phyloP scores from a whole-genome alignment of 2,329 filamentous ascomycete genomes.

The Tolypocladium tropicale region DNA sequence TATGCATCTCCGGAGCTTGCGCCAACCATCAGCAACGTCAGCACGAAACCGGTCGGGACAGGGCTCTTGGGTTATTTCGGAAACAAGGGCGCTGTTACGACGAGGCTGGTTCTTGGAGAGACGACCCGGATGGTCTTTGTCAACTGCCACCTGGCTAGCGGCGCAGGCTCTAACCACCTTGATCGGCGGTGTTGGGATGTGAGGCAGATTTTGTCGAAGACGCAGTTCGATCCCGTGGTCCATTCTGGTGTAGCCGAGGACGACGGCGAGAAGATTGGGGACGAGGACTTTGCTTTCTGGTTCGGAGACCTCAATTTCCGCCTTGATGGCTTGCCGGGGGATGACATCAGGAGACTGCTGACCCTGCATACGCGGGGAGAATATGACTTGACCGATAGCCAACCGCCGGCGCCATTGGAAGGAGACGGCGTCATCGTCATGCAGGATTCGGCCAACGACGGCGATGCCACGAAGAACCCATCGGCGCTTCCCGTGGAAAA shows the following conservation, averaged over 20 bases:
- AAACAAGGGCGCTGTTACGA: slow-evolving; percentile 85
- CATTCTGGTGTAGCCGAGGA: slow-evolving; percentile 55
- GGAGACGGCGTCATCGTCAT: slow-evolving; percentile 42
- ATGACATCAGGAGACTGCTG: slow-evolving; percentile 78
- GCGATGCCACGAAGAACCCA: slow-evolving; percentile 31
- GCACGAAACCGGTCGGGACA: slow-evolving; percentile 75
- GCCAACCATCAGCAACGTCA: slow-evolving; percentile 68
- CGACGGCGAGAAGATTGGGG: slow-evolving; percentile 63
- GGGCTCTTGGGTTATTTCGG: slow-evolving; percentile 88
- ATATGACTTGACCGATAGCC: slow-evolving; percentile 46
- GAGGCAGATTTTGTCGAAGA: slow-evolving; percentile 63
- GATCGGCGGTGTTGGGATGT: slow-evolving; percentile 89
- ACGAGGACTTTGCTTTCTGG: slow-evolving; percentile 94
- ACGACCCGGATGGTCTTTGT: slow-evolving; percentile 83
- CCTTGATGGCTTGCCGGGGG: slow-evolving; percentile 75
- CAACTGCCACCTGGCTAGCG: slow-evolving; percentile 85
- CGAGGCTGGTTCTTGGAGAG: slow-evolving; percentile 76
- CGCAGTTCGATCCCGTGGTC: slow-evolving; percentile 66
- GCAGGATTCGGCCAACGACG: slow-evolving; percentile 32
- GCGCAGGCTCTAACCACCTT: slow-evolving; percentile 63
- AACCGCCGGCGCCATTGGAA: slow-evolving; percentile 26
- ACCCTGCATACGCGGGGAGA: slow-evolving; percentile 74
- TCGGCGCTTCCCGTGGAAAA: slow-evolving; percentile 21
- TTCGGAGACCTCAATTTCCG: slow-evolving; percentile 95
- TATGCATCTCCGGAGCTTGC: slow-evolving; percentile 74